These are phyloP conservation scores for Theileria sp. DNA, from an alignment of 169 alveolate species.

Conservation along the genomic window DNA sequence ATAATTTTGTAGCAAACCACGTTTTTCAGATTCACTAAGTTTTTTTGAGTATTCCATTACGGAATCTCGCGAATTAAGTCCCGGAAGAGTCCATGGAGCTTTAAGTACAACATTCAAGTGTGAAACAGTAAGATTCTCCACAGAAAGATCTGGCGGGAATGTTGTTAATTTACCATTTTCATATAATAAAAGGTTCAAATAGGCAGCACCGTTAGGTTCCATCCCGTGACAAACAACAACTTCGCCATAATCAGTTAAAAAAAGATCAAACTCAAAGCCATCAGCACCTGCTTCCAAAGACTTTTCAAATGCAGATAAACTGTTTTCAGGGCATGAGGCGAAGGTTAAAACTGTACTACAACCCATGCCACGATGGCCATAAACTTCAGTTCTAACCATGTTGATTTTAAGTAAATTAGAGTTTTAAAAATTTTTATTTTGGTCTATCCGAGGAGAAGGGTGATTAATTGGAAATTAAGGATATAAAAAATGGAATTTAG, in stretches of 20 bases:
- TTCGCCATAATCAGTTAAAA: slow-evolving; percentile 66
- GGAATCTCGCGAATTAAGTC: slow-evolving; percentile 5
- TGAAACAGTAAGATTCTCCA: slow-evolving; percentile 1
- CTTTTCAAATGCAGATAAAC: slow-evolving; percentile 61
- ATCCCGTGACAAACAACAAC: slow-evolving; percentile 70
- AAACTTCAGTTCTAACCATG: slow-evolving; percentile 27
- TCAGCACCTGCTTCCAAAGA: slow-evolving; percentile 59
- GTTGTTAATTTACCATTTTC: not conserved
- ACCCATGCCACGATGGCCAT: slow-evolving; percentile 79
- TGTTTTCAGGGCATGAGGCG: slow-evolving; percentile 68
- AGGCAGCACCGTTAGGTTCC: not conserved
- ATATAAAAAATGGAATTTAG: not conserved
- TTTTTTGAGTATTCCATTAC: not conserved
- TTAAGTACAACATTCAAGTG: slow-evolving; percentile 5
- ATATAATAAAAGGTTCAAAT: not conserved
- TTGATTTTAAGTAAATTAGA: not conserved
- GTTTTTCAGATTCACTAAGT: not conserved
- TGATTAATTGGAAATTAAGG: not conserved
- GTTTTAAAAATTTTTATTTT: too few species aligned
- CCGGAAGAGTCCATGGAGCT: slow-evolving; percentile 16
- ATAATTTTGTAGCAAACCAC: not conserved
- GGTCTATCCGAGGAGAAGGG: not conserved
- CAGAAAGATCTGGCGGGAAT: slow-evolving; percentile 14
- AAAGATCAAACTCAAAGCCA: slow-evolving; percentile 74
- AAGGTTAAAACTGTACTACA: slow-evolving; percentile 67